Conservation (phyloP, 306 rosid genomes). For the Canavalia ensiformis region DNA sequence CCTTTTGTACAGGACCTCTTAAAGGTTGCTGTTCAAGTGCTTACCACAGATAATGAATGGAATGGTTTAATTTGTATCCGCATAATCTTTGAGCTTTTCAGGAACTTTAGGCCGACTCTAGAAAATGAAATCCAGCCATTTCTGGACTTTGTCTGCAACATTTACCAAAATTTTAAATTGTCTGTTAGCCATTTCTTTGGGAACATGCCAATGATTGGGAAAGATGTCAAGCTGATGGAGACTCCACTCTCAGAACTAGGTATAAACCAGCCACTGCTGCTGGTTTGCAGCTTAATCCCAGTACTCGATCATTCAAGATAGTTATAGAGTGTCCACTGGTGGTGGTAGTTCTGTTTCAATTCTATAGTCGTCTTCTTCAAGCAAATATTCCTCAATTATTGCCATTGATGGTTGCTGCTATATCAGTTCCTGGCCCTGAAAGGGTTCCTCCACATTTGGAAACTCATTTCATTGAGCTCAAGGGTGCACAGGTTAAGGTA, state of each 20-base stretch:
- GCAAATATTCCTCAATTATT: conserved; percentile 90
- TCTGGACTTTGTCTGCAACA: conserved; percentile 91
- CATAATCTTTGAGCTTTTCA: conserved; percentile 90
- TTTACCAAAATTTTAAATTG: conserved; percentile 84
- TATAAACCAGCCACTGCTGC: conserved; percentile 60
- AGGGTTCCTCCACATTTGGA: conserved; percentile 84
- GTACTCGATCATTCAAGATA: conserved; percentile 92
- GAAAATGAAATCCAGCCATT: conserved; percentile 96
- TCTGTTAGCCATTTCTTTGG: conserved; percentile 95
- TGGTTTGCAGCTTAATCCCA: conserved; percentile 86
- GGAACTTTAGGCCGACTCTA: conserved; percentile 91
- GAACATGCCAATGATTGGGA: conserved; percentile 62
- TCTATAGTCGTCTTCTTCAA: conserved; percentile 93
- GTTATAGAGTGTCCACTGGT: conserved; percentile 97
- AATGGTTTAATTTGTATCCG: conserved; percentile 91
- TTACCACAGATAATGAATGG: conserved; percentile 94
- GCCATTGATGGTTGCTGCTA: conserved; percentile 98
- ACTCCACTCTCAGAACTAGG: conserved; percentile 73
- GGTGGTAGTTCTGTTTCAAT: conserved; percentile 96
- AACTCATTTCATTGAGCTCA: conserved; percentile 86
- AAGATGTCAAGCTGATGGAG: conserved; percentile 84
- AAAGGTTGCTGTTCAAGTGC: conserved; percentile 94
- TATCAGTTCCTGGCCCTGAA: conserved; percentile 97
- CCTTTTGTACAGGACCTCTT: conserved; percentile 97
- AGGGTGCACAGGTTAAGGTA: conserved; percentile 99